A percentile compares a stretch with the other conserved stretches of the same genome.
phyloP scores from a whole-genome alignment of 768 basidiomycete species.

The Tremella yokohamensis region DNA sequence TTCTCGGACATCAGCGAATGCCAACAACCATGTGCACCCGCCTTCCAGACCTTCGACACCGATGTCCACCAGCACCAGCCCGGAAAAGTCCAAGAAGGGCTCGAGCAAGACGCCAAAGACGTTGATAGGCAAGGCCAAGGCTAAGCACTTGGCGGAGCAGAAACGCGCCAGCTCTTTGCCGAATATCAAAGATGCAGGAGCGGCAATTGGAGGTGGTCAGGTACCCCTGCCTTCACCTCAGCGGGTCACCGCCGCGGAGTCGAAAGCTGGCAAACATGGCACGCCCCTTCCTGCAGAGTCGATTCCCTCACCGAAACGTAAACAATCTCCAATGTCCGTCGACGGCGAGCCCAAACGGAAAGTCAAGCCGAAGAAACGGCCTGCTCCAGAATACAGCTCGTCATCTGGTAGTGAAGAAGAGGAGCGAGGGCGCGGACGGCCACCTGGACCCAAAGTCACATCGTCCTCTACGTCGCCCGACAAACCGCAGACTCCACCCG shows the following conservation, averaged over 20 bases:
- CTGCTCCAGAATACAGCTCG: not conserved
- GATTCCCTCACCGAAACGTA: not conserved
- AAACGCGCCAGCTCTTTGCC: conserved; percentile 26
- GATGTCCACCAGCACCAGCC: conserved; percentile 2
- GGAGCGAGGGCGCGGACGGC: conserved; percentile 6
- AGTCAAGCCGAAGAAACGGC: conserved; percentile 4
- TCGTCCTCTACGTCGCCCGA: conserved; percentile 13
- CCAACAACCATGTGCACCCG: not conserved
- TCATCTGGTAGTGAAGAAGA: not conserved
- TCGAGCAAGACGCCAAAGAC: conserved; percentile 12
- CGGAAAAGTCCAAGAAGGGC: not conserved
- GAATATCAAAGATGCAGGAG: conserved; percentile 14
- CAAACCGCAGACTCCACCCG: not conserved
- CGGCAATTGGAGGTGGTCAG: too few species aligned
- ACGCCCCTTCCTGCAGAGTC: too few species aligned
- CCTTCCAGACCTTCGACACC: not conserved
- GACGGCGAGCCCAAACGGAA: conserved; percentile 15
- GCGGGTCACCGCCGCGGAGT: not conserved
- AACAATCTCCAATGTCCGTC: not conserved
- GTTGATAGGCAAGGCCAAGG: conserved; percentile 26
- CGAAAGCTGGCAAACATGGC: not conserved
- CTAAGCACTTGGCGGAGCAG: conserved; percentile 32
- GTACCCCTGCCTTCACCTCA: conserved; percentile 11
- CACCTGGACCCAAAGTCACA: conserved; percentile 17
- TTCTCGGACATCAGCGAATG: not conserved